phyloP scores from a whole-genome alignment of 2,329 filamentous ascomycete genomes.

The Allantophomopsis cytisporea region DNA sequence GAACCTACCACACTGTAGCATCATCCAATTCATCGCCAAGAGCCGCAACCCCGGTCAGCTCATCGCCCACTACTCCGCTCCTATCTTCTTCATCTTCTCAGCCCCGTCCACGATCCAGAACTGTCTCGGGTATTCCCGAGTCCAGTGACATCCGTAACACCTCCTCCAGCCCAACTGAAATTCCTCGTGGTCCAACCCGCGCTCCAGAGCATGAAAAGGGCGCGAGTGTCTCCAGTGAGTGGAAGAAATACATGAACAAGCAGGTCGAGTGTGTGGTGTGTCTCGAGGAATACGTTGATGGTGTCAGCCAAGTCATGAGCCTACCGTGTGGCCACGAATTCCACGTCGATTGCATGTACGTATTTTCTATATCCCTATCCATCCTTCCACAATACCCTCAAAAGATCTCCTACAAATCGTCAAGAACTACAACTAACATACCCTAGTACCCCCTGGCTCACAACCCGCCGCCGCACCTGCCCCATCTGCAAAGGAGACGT shows the following conservation, averaged over 20 bases:
- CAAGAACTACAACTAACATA: conserved; percentile 1
- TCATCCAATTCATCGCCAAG: conserved; percentile 41
- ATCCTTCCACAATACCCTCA: too few species aligned
- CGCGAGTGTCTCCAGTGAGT: conserved; percentile 32
- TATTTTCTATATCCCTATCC: conserved; percentile 14
- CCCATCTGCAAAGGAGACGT: conserved; percentile 98
- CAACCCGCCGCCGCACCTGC: conserved; percentile 88
- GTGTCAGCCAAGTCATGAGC: conserved; percentile 91
- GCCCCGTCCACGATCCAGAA: conserved; percentile 49
- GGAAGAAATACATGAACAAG: conserved; percentile 53
- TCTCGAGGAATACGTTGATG: conserved; percentile 90
- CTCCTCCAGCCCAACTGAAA: conserved; percentile 16
- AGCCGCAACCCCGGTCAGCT: conserved; percentile 46
- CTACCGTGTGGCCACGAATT: conserved; percentile 96
- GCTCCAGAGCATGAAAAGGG: conserved; percentile 32
- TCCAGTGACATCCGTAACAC: conserved; percentile 30
- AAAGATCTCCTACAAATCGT: too few species aligned
- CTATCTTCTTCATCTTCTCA: conserved; percentile 44
- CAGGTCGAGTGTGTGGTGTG: conserved; percentile 91
- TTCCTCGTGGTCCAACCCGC: conserved; percentile 9
- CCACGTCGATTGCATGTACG: conserved; percentile 96
- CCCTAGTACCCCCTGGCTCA: conserved; percentile 83
- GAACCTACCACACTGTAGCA: conserved; percentile 82
- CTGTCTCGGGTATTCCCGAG: conserved; percentile 46
- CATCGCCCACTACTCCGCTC: conserved; percentile 68